Percentiles rank a stretch among this genome's conserved stretches.
Evolutionary conservation across 164 flowering plant genomes (phyloP).

Genomic region (Annona squamosa): DNA sequence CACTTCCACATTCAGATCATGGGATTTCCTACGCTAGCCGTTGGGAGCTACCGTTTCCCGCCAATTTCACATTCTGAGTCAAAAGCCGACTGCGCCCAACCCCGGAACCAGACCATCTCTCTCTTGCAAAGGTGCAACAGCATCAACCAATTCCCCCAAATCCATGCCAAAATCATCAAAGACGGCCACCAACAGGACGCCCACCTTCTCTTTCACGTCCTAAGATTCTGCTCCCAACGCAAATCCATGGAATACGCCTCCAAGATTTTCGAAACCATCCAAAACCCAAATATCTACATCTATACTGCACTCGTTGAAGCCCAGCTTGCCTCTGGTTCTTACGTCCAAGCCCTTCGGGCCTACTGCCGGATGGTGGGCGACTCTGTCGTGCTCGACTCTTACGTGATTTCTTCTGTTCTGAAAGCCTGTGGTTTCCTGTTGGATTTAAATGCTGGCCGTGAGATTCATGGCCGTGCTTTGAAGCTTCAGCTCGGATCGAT

Average conservation of each 20-base stretch:
- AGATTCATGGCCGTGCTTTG: constrained; percentile 37
- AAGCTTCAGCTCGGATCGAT: constrained; percentile 30
- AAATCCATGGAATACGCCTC: constrained; percentile 33
- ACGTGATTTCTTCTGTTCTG: constrained; percentile 53
- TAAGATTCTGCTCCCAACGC: constrained; percentile 45
- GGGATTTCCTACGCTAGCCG: constrained; percentile 4
- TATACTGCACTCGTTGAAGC: constrained; percentile 53
- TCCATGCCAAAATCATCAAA: constrained; percentile 45
- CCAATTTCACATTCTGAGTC: constrained; percentile 17
- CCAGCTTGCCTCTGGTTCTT: constrained; percentile 30
- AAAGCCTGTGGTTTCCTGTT: constrained; percentile 35
- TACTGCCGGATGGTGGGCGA: constrained; percentile 26
- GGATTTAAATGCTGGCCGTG: constrained; percentile 14
- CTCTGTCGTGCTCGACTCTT: constrained; percentile 43
- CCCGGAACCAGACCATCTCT: constrained; percentile 12
- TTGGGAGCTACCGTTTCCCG: constrained; percentile 14
- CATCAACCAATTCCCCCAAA: constrained; percentile 42
- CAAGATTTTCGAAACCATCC: constrained; percentile 31
- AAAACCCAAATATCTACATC: constrained; percentile 49
- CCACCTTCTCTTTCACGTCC: constrained; percentile 53
- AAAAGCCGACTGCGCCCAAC: not conserved
- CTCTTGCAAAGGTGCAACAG: constrained; percentile 17
- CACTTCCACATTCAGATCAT: not conserved
- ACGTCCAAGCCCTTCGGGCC: constrained; percentile 21
- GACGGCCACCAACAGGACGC: constrained; percentile 42